These are phyloP conservation scores for Sphaerulina vaccinii DNA, from an alignment of 2,329 filamentous ascomycete species.

Conservation along the genomic window DNA sequence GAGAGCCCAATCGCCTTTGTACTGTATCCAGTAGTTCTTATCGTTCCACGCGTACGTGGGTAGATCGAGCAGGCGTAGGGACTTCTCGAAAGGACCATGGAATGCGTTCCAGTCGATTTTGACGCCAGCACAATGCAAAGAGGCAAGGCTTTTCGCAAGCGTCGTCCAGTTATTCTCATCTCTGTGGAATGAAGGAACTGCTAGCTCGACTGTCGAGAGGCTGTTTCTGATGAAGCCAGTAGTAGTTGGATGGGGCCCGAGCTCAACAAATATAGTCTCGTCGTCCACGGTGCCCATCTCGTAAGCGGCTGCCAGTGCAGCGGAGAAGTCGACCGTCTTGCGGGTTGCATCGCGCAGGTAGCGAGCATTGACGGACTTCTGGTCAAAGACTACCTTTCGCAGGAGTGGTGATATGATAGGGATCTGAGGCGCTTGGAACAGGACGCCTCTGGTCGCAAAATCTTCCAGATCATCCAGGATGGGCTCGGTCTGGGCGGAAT, in stretches of 20 bases:
- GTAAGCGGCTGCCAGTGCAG: conserved; percentile 26
- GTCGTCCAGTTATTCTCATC: conserved; percentile 46
- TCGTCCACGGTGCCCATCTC: conserved; percentile 40
- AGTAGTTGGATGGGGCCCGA: conserved; percentile 50
- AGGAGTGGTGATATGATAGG: conserved; percentile 31
- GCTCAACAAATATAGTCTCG: conserved; percentile 43
- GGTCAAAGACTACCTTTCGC: conserved; percentile 30
- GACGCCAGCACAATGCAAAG: conserved; percentile 55
- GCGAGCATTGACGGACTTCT: conserved; percentile 21
- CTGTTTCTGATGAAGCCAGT: conserved; percentile 15
- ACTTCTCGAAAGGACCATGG: conserved; percentile 45
- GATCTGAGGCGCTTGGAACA: conserved; percentile 14
- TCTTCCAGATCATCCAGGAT: conserved; percentile 29
- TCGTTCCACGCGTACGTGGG: conserved; percentile 44
- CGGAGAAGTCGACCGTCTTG: conserved; percentile 43
- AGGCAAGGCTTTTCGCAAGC: conserved; percentile 48
- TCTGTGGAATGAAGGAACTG: conserved; percentile 15
- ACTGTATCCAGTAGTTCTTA: conserved; percentile 42
- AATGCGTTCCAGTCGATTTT: conserved; percentile 62
- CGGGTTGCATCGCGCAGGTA: conserved; percentile 34
- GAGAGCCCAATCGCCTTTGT: conserved; percentile 37
- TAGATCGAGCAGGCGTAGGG: conserved; percentile 50
- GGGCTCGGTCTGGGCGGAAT: conserved; percentile 34
- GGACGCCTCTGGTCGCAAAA: neutral
- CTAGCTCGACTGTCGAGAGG: conserved; percentile 32